Conservation (phyloP, 371 early-diverging fungal genomes). For the Cokeromyces recurvatus region DNA sequence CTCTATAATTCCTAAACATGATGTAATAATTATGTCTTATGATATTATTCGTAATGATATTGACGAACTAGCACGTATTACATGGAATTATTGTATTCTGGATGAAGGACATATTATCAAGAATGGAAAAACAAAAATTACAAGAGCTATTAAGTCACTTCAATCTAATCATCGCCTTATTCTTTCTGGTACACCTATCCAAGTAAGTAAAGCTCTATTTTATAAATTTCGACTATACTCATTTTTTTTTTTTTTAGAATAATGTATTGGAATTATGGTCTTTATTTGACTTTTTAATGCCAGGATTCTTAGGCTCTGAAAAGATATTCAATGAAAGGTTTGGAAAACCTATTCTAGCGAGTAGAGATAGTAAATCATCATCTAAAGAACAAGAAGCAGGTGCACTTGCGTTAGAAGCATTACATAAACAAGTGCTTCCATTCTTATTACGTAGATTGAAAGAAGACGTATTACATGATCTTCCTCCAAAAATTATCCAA, state of each 20-base stretch:
- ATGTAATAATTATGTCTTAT: slow-evolving; percentile 93
- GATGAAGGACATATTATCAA: slow-evolving; percentile 99
- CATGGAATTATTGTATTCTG: slow-evolving; percentile 96
- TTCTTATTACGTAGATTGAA: slow-evolving; percentile 97
- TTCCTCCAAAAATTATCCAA: slow-evolving; percentile 99
- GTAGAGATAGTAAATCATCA: slow-evolving; percentile 84
- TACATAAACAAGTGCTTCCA: slow-evolving; percentile 97
- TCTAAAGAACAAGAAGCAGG: slow-evolving; percentile 81
- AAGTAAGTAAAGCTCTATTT: slow-evolving; percentile 53
- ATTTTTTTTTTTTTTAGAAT: slow-evolving; percentile 53
- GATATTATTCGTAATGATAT: slow-evolving; percentile 97
- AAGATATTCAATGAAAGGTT: slow-evolving; percentile 87
- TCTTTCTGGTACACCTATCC: slow-evolving; percentile 99
- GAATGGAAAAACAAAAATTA: slow-evolving; percentile 94
- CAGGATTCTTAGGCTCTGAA: slow-evolving; percentile 94
- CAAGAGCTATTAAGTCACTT: slow-evolving; percentile 81
- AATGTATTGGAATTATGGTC: slow-evolving; percentile 98
- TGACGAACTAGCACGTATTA: slow-evolving; percentile 64
- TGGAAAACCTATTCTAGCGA: slow-evolving; percentile 87
- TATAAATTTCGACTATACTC: too few relatives aligned
- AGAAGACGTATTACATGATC: slow-evolving; percentile 96
- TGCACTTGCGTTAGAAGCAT: slow-evolving; percentile 84
- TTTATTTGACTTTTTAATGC: slow-evolving; percentile 97
- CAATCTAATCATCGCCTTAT: slow-evolving; percentile 88
- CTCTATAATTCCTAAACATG: slow-evolving; percentile 46